Conservation (phyloP, 306 rosid species). For the Prunus dulcis region DNA sequence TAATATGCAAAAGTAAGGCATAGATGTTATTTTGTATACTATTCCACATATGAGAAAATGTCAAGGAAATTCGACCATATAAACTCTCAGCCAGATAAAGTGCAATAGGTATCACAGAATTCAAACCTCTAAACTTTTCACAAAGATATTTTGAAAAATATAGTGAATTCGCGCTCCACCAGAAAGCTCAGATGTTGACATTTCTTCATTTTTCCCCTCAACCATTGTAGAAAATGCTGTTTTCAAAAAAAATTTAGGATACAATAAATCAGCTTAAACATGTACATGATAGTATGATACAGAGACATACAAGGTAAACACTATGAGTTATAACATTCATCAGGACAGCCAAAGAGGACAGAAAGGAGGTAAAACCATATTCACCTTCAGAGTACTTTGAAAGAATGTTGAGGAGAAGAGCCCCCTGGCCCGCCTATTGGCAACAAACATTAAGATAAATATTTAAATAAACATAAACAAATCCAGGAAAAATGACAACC, state of each 20-base stretch:
- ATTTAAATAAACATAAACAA: constrained; percentile 13
- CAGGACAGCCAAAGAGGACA: constrained; percentile 15
- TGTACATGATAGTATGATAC: neutral
- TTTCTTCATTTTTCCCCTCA: constrained; percentile 96
- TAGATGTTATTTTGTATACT: neutral
- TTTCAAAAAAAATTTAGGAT: constrained; percentile 19
- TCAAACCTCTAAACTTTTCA: constrained; percentile 88
- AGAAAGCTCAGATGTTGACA: constrained; percentile 89
- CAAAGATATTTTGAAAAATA: constrained; percentile 89
- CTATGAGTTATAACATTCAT: neutral
- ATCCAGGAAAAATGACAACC: neutral
- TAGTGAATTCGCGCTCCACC: constrained; percentile 97
- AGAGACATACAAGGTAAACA: neutral
- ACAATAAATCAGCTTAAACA: constrained; percentile 6
- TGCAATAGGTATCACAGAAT: constrained; percentile 7
- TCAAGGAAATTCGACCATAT: neutral
- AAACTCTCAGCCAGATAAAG: neutral
- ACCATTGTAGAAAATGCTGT: constrained; percentile 95
- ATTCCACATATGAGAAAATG: neutral
- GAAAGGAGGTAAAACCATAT: constrained; percentile 12
- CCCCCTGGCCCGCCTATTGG: constrained; percentile 93
- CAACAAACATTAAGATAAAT: constrained; percentile 17
- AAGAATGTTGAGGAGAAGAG: constrained; percentile 92
- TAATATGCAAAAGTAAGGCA: neutral
- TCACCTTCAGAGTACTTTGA: constrained; percentile 92